phyloP scores from a whole-genome alignment of 148 eudicot genomes.

The Pouteria glomerata region DNA sequence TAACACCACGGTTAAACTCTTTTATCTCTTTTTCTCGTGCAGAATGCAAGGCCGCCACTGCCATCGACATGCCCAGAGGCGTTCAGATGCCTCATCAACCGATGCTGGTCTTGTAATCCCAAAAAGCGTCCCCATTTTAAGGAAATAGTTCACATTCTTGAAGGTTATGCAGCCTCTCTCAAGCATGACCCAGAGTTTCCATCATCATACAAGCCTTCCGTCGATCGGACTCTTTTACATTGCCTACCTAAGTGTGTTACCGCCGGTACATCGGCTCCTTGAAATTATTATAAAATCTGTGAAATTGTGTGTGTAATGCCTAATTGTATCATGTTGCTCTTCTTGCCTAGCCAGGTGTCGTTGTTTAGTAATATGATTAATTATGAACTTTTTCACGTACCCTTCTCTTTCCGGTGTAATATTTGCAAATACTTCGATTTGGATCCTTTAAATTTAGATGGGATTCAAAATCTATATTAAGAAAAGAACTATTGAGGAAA shows the following conservation, averaged over 20 bases:
- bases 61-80: slow-evolving; percentile 68
- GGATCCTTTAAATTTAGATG: neutral
- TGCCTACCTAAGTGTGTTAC: slow-evolving; percentile 51
- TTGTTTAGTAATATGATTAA: neutral
- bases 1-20: too few relatives aligned
- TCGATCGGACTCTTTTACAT: slow-evolving; percentile 23
- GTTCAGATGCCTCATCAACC: slow-evolving; percentile 55
- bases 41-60: slow-evolving; percentile 96
- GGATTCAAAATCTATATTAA: neutral
- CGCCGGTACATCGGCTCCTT: slow-evolving; percentile 19
- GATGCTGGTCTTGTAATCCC: slow-evolving; percentile 86
- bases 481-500: neutral
- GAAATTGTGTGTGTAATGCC: slow-evolving; percentile 2
- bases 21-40: too few relatives aligned
- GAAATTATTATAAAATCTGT: slow-evolving; percentile 11
- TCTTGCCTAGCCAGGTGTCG: neutral
- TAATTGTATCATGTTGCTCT: slow-evolving; percentile 10
- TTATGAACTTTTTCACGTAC: neutral
- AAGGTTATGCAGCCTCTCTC: slow-evolving; percentile 47
- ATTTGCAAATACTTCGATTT: neutral
- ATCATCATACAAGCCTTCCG: slow-evolving; percentile 35
- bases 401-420: neutral
- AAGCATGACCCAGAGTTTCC: slow-evolving; percentile 69
- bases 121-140: slow-evolving; percentile 71
- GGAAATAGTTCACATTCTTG: slow-evolving; percentile 59